Percentiles rank a stretch among this genome's conserved stretches.
Conservation (phyloP, 345 rosid species). For the Luvunga scandens region DNA sequence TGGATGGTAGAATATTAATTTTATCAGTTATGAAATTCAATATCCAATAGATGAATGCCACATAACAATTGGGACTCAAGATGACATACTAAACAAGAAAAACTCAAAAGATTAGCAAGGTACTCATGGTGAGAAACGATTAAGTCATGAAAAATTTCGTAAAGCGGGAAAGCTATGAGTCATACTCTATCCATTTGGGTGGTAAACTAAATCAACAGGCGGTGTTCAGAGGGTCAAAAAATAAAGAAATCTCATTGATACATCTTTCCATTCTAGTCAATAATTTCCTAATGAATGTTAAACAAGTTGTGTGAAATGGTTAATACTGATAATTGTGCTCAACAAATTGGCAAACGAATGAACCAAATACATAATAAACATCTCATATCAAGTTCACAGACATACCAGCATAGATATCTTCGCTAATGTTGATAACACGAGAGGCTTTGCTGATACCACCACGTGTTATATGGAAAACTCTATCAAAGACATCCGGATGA, state of each 20-base stretch:
- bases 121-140: neutral
- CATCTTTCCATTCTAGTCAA: neutral
- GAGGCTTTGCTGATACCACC: constrained; percentile 99
- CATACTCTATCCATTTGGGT: neutral
- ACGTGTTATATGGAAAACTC: constrained; percentile 96
- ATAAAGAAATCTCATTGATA: neutral
- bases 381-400: neutral
- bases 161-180: neutral
- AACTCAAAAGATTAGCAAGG: neutral
- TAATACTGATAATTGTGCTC: neutral
- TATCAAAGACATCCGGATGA: constrained; percentile 97
- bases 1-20: too few relatives aligned
- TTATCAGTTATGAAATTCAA: too few relatives aligned
- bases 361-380: neutral
- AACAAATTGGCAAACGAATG: neutral
- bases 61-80: too few relatives aligned
- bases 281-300: neutral
- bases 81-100: neutral
- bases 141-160: neutral
- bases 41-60: too few relatives aligned
- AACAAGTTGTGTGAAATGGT: neutral
- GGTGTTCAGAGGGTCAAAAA: neutral
- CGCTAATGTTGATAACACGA: constrained; percentile 95
- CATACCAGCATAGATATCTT: constrained; percentile 89
- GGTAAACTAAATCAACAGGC: neutral